Evolutionary conservation across 2,329 filamentous ascomycete species (phyloP).

Genomic region (Graphiopsis chlorocephala): DNA sequence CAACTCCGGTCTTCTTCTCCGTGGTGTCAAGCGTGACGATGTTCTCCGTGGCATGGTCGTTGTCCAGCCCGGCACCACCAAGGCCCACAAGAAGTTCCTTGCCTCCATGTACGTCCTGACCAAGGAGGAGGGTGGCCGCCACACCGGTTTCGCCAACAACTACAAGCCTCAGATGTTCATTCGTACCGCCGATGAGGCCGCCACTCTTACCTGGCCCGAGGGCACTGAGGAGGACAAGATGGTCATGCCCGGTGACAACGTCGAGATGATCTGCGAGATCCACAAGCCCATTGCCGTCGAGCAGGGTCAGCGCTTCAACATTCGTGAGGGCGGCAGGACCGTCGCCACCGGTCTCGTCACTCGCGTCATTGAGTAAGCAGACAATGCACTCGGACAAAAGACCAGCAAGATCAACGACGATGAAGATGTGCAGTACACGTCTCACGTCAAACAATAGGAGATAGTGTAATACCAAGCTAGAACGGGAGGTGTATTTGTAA

Average conservation of each 20-base stretch:
- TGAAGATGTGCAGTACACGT: background rate
- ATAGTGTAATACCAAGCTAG: slow-evolving; percentile 3
- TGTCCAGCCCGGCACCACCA: slow-evolving; percentile 75
- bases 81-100: slow-evolving; percentile 87
- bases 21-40: slow-evolving; percentile 94
- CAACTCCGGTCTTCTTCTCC: slow-evolving; percentile 95
- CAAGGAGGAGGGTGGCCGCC: slow-evolving; percentile 97
- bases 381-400: background rate
- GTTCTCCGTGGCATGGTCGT: slow-evolving; percentile 93
- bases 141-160: slow-evolving; percentile 93
- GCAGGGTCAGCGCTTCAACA: slow-evolving; percentile 92
- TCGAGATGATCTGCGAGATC: slow-evolving; percentile 91
- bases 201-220: slow-evolving; percentile 82
- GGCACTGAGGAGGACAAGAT: slow-evolving; percentile 68
- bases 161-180: slow-evolving; percentile 97
- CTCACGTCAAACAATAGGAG: background rate
- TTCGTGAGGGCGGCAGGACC: slow-evolving; percentile 85
- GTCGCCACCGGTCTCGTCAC: slow-evolving; percentile 42
- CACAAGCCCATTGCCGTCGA: slow-evolving; percentile 85
- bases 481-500: slow-evolving; percentile 1
- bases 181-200: slow-evolving; percentile 77
- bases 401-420: background rate
- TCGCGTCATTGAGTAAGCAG: slow-evolving; percentile 36
- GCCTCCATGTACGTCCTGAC: slow-evolving; percentile 94
- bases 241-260: slow-evolving; percentile 98